A percentile compares a stretch with the other conserved stretches of the same genome.
phyloP scores from a whole-genome alignment of 257 asterid genomes.

The Plantago elongata region DNA sequence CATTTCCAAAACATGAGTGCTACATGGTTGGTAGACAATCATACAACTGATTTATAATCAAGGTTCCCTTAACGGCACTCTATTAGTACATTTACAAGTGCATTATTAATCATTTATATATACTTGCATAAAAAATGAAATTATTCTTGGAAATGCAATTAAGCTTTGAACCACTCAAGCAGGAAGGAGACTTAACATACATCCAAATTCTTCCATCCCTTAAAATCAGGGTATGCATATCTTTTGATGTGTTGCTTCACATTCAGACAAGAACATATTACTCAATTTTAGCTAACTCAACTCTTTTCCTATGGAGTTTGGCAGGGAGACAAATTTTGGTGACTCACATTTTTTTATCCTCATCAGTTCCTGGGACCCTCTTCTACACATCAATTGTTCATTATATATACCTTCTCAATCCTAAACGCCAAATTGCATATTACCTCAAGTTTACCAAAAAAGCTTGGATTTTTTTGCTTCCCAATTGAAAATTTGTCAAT shows the following conservation, averaged over 20 bases:
- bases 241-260: slow-evolving; percentile 14
- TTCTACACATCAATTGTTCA: background rate
- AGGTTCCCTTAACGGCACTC: slow-evolving; percentile 13
- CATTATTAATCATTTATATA: background rate
- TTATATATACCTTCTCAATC: background rate
- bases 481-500: background rate
- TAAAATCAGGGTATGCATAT: slow-evolving; percentile 29
- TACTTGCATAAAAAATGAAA: background rate
- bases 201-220: slow-evolving; percentile 24
- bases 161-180: background rate
- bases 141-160: background rate
- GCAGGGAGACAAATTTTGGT: slow-evolving; percentile 32
- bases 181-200: background rate
- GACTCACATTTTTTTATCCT: slow-evolving; percentile 40
- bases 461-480: background rate
- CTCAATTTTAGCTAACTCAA: background rate
- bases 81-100: background rate
- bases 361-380: slow-evolving; percentile 46
- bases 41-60: background rate
- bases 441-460: background rate
- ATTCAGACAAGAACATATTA: slow-evolving; percentile 22
- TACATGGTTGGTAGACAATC: too few species aligned
- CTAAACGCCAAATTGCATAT: too few species aligned
- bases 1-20: too few species aligned
- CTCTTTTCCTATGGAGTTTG: slow-evolving; percentile 32